Conservation (phyloP, 2,329 filamentous ascomycete species). For the Dothistroma septosporum region DNA sequence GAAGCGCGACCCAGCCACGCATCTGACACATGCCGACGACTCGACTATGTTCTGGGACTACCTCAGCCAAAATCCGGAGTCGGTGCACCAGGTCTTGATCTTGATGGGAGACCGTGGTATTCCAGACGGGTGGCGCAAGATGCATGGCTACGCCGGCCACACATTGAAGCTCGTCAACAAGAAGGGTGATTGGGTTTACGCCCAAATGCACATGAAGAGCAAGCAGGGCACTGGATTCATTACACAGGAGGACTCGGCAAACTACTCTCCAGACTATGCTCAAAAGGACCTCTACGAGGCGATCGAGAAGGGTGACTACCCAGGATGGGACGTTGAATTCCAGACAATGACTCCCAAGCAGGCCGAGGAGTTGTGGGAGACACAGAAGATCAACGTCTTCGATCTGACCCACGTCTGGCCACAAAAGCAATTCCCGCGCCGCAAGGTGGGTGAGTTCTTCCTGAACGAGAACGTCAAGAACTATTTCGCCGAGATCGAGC, state of each 20-base stretch:
- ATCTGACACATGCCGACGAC: conserved; percentile 62
- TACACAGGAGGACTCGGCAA: conserved; percentile 49
- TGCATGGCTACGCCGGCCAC: conserved; percentile 53
- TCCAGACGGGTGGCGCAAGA: conserved; percentile 53
- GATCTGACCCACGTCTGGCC: conserved; percentile 55
- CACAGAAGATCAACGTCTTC: conserved; percentile 53
- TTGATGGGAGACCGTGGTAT: conserved; percentile 54
- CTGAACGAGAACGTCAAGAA: conserved; percentile 56
- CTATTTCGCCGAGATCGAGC: conserved; percentile 65
- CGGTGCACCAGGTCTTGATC: conserved; percentile 52
- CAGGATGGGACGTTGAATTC: conserved; percentile 49
- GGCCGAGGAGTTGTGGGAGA: conserved; percentile 50
- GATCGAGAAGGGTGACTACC: conserved; percentile 52
- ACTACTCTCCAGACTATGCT: conserved; percentile 50
- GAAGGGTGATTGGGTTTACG: conserved; percentile 52
- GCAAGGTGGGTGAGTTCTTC: conserved; percentile 51
- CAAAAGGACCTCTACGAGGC: conserved; percentile 52
- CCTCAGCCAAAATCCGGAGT: conserved; percentile 52
- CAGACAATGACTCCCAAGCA: conserved; percentile 53
- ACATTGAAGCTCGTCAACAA: conserved; percentile 53
- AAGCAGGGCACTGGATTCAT: conserved; percentile 52
- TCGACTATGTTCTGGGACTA: conserved; percentile 66
- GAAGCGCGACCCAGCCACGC: conserved; percentile 67
- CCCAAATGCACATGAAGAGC: conserved; percentile 51
- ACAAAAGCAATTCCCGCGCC: conserved; percentile 50